Evolutionary conservation across 2,329 filamentous ascomycete genomes (phyloP).

Genomic region (Rhytidhysteron rufulum): DNA sequence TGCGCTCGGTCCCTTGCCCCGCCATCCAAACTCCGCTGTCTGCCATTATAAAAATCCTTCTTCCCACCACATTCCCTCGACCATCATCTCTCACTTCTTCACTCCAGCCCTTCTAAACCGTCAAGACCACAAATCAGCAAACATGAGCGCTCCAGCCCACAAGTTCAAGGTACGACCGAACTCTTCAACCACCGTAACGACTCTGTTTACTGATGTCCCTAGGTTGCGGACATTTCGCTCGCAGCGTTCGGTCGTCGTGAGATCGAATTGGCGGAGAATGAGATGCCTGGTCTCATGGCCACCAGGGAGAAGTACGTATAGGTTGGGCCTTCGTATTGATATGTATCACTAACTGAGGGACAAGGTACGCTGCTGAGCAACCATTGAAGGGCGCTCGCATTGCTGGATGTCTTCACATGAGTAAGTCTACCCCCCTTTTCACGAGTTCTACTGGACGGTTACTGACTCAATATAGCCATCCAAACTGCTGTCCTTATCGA

Average conservation of each 20-base stretch:
- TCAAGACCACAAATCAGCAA: constrained; percentile 26
- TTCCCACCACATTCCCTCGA: not conserved
- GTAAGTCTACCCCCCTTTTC: constrained; percentile 40
- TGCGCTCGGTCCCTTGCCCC: not conserved
- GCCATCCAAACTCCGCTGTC: not conserved
- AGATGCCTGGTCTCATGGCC: constrained; percentile 96
- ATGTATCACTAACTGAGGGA: no score
- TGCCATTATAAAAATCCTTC: no score
- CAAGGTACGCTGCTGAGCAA: constrained; percentile 74
- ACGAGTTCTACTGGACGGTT: constrained; percentile 8
- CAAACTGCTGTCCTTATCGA: constrained; percentile 99
- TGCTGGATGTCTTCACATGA: constrained; percentile 98
- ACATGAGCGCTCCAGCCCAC: constrained; percentile 72
- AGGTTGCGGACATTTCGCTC: constrained; percentile 94
- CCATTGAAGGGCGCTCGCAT: constrained; percentile 92
- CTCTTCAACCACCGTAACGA: no score
- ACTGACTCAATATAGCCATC: constrained; percentile 59
- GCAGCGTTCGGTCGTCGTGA: constrained; percentile 98
- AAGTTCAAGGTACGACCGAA: no score
- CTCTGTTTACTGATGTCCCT: no score
- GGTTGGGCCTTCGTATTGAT: no score
- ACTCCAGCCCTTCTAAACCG: not conserved
- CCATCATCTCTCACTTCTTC: constrained; percentile 1
- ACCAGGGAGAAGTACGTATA: constrained; percentile 91
- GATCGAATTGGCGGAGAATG: constrained; percentile 90